Evolutionary conservation across 176 grass and related monocot species (phyloP).

Genomic region (Dactylis glomerata): DNA sequence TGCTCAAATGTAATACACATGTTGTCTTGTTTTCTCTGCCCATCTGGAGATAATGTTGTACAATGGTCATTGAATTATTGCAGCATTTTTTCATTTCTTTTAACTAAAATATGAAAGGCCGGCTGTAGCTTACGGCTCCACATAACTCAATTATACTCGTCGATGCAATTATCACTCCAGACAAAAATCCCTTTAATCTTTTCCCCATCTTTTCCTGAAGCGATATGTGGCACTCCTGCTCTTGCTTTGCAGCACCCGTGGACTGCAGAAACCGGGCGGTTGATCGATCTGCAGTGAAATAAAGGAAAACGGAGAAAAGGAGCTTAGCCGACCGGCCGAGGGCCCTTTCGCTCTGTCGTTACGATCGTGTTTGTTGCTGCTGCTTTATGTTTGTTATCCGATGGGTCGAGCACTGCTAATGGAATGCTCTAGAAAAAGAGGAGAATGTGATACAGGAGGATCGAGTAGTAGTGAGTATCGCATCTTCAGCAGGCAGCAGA

Average conservation of each 20-base stretch:
- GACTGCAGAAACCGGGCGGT: conserved; percentile 37
- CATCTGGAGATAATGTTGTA: background rate
- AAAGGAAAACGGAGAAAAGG: conserved; percentile 12
- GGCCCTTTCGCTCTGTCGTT: conserved; percentile 18
- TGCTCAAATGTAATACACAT: conserved; percentile 7
- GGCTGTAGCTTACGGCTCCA: background rate
- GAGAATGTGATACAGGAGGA: background rate
- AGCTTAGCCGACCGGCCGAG: background rate
- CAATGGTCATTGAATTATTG: conserved; percentile 11
- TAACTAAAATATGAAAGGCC: background rate
- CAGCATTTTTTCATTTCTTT: background rate
- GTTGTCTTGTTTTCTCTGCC: background rate
- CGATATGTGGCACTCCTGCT: conserved; percentile 2
- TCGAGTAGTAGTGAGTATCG: background rate
- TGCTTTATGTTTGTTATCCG: conserved; percentile 28
- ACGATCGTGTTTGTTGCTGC: background rate
- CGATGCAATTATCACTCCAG: conserved; percentile 22
- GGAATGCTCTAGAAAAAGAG: conserved; percentile 43
- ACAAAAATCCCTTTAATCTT: background rate
- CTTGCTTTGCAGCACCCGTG: conserved; percentile 37
- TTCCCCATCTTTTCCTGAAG: background rate
- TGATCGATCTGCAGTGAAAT: conserved; percentile 5
- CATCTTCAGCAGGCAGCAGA: background rate
- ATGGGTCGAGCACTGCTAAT: conserved; percentile 7
- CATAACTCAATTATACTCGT: background rate